phyloP scores from a whole-genome alignment of 2,329 filamentous ascomycete species.

The Pseudocercospora vitis region DNA sequence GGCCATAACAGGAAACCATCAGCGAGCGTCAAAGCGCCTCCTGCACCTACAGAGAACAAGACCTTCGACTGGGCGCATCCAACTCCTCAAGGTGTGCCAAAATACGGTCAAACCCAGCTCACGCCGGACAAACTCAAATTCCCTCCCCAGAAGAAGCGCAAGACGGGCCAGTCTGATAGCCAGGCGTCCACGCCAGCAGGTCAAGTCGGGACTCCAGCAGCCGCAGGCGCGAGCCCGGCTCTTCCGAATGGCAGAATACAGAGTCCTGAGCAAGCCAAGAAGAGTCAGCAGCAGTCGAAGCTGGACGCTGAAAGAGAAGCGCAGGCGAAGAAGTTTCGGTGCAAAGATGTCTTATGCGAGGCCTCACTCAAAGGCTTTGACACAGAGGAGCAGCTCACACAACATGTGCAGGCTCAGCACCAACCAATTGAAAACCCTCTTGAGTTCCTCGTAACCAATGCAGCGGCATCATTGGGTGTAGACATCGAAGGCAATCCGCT shows the following conservation, averaged over 20 bases:
- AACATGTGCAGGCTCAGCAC: conserved; percentile 56
- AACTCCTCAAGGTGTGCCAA: conserved; percentile 56
- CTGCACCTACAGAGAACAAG: conserved; percentile 39
- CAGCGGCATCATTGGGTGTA: conserved; percentile 47
- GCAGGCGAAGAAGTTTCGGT: conserved; percentile 54
- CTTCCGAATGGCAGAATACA: conserved; percentile 37
- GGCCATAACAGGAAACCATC: conserved; percentile 31
- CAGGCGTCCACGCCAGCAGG: conserved; percentile 44
- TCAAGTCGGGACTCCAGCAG: conserved; percentile 37
- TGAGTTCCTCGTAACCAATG: conserved; percentile 56
- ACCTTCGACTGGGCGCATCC: conserved; percentile 35
- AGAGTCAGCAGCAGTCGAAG: conserved; percentile 36
- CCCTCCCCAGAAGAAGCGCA: conserved; percentile 58
- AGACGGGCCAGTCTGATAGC: conserved; percentile 44
- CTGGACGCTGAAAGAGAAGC: conserved; percentile 45
- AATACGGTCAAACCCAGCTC: conserved; percentile 52
- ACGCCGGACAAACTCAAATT: conserved; percentile 59
- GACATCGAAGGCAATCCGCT: conserved; percentile 46
- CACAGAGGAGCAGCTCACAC: conserved; percentile 48
- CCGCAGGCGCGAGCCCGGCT: conserved; percentile 43
- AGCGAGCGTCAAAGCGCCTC: conserved; percentile 30
- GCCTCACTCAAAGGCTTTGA: conserved; percentile 56
- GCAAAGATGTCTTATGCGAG: conserved; percentile 53
- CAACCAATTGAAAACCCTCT: conserved; percentile 56
- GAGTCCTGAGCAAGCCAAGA: conserved; percentile 50